Base-by-base conservation (phyloP, 306 rosid species). In the Vigna hirtella region DNA sequence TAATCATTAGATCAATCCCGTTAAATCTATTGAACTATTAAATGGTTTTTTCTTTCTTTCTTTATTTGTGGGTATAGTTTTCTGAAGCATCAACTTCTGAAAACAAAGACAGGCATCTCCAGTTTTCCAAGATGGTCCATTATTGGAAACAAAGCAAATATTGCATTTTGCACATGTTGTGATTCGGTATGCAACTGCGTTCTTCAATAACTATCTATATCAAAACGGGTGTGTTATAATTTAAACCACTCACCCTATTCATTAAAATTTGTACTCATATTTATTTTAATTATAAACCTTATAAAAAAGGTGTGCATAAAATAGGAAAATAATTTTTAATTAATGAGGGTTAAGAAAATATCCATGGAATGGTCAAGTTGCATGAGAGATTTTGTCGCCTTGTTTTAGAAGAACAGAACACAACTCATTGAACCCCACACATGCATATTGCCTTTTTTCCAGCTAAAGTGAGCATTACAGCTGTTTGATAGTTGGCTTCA, bases 401-500 rank as follows among this genome's bases (percentile, higher is more conserved):
- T 78, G 13, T 51, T 57, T 49, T 6, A 18, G 81, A 85, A 69
- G 72, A 42, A 42, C 47, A 42, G 0, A 42, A 42, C 47, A 42
- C 13, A 42, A 42, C 83, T 78, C 76, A 85, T 40, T 48, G 66
- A 82, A 64, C 82, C 88, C 86, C 84, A 85, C 88, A 79, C 68
- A 65, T 72, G 71, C 64, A 52, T 7, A 38, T 48, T 61, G 34
- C 82, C 6, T 61, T 47, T 81, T 85, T 82, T 82, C 86, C 82
- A 82, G 82, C 88, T 79, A 76, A 82, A 74, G 64, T 70, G 81
- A 57, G 17, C 18, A 22, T 36, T 79, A 56, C 82, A 85, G 83
- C 88, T 85, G 79, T 85, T 70, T 66, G 7, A 52, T 66, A 9
- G 88, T 79, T 85, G 88, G 84, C 82, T 75, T 85, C 86, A 79